Evolutionary conservation across 1,284 basidiomycete genomes (phyloP).

Genomic region (Microbotryum scabiosae): DNA sequence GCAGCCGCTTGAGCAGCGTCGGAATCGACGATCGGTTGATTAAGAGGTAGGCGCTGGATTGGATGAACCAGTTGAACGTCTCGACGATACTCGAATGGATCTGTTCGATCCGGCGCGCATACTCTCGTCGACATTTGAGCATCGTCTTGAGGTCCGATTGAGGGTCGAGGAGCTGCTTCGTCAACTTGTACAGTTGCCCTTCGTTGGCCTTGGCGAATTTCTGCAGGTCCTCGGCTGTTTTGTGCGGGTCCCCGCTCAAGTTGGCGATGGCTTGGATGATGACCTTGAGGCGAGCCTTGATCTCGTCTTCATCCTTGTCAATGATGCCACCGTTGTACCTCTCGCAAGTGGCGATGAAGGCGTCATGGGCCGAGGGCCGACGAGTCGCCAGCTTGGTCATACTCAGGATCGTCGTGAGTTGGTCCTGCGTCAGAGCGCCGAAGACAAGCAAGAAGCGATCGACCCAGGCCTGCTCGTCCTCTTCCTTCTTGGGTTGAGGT

Average conservation of each 20-base stretch:
- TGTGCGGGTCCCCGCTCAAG: constrained; percentile 51
- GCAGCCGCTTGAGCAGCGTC: constrained; percentile 57
- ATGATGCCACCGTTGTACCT: constrained; percentile 78
- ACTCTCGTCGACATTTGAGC: constrained; percentile 48
- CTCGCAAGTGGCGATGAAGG: constrained; percentile 61
- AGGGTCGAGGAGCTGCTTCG: constrained; percentile 71
- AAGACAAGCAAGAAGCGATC: constrained; percentile 70
- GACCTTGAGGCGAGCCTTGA: constrained; percentile 51
- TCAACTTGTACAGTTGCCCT: constrained; percentile 69
- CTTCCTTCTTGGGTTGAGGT: constrained; percentile 63
- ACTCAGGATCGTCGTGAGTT: constrained; percentile 46
- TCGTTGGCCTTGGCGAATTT: constrained; percentile 83
- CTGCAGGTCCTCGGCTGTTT: constrained; percentile 67
- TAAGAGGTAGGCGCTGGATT: constrained; percentile 61
- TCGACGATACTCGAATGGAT: constrained; percentile 53
- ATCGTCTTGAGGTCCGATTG: constrained; percentile 72
- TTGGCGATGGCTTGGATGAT: constrained; percentile 56
- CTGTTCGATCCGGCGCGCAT: constrained; percentile 66
- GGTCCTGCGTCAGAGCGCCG: constrained; percentile 50
- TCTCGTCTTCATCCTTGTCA: constrained; percentile 61
- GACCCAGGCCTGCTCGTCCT: constrained; percentile 67
- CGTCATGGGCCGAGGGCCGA: constrained; percentile 55
- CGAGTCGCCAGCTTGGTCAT: constrained; percentile 59
- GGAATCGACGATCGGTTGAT: constrained; percentile 79
- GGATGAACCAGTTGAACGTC: constrained; percentile 67